Base-by-base conservation (phyloP, 192 early-diverging fungal genomes). In the Chytriomyces sp. region DNA sequence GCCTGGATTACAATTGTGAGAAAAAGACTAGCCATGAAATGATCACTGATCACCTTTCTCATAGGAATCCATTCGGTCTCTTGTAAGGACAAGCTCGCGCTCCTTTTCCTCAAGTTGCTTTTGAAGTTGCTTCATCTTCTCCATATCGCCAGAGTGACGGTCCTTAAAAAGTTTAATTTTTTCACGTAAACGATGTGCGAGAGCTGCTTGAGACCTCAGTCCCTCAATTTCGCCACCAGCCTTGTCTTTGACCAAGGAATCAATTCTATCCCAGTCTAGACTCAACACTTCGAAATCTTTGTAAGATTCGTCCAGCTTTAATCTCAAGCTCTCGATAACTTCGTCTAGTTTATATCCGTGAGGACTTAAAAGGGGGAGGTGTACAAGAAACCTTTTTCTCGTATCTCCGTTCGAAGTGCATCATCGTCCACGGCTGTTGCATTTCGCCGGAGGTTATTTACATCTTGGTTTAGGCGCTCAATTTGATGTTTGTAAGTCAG, bases 261-360 rank as follows among this genome's bases (percentile, higher is more conserved):
- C 84, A 17, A 87, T 66, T 41, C 78, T 36, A 54, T 84, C 80
- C 83, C 84, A 87, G 63, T 87, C 85, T n/a, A 82, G 12, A 38
- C 75, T 79, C 6, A 87, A 74, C 28, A 84, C 59, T 73, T 86
- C 82, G 67, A 87, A 82, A 52, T 87, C 85, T 4, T 44, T 66
- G 28, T 81, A 74, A 4, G 82, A 54, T 41, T 82, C 75, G 41
- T 72, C 55, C 22, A 87, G 71, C 59, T 84, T 76, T 10, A 64
- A 49, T 30, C 73, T 52, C 62, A 86, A 60, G 6, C 39, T 57
- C 41, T 22, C 61, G 31, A 87, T 84, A n/a, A 49, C 25, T 8
- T 64, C 65, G 34, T 86, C 85, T 82, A 36, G 12, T 17, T 33
- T 14, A 60, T 52, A 22, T 40, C 44, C 44, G 2, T 49, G 44